phyloP scores from a whole-genome alignment of 2,329 filamentous ascomycete species.

The Fusarium abutilonis region DNA sequence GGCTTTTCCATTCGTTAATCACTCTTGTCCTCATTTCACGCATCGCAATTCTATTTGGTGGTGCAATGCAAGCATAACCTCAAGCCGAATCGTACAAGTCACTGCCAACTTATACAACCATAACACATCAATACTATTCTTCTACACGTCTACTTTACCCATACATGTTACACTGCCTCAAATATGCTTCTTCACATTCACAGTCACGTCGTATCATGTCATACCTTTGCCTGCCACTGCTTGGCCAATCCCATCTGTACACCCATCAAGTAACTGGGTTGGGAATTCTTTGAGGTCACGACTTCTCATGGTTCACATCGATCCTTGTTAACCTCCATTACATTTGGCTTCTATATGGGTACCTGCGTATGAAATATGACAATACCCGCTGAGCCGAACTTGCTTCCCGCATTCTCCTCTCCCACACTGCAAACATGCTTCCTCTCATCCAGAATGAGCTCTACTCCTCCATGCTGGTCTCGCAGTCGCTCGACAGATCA shows the following conservation, averaged over 20 bases:
- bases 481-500: slow-evolving; percentile 33
- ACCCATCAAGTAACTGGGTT: neutral
- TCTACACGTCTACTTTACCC: neutral
- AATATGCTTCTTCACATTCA: slow-evolving; percentile 12
- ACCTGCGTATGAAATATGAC: slow-evolving; percentile 28
- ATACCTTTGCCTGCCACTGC: slow-evolving; percentile 7
- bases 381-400: slow-evolving; percentile 4
- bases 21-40: neutral
- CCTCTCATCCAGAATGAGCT: neutral
- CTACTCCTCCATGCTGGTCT: slow-evolving; percentile 21
- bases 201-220: slow-evolving; percentile 15
- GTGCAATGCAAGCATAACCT: neutral
- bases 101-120: neutral
- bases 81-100: neutral
- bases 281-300: neutral
- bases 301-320: neutral
- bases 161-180: neutral
- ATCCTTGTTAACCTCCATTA: neutral
- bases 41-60: neutral
- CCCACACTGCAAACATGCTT: neutral
- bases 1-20: too few species aligned
- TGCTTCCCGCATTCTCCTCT: neutral
- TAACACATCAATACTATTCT: neutral
- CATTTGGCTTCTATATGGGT: slow-evolving; percentile 4
- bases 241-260: slow-evolving; percentile 13